Evolutionary conservation across 2,329 filamentous ascomycete species (phyloP), one percentile per base, ranked within the genome.

Genomic region (Epichloe bromicola): DNA sequence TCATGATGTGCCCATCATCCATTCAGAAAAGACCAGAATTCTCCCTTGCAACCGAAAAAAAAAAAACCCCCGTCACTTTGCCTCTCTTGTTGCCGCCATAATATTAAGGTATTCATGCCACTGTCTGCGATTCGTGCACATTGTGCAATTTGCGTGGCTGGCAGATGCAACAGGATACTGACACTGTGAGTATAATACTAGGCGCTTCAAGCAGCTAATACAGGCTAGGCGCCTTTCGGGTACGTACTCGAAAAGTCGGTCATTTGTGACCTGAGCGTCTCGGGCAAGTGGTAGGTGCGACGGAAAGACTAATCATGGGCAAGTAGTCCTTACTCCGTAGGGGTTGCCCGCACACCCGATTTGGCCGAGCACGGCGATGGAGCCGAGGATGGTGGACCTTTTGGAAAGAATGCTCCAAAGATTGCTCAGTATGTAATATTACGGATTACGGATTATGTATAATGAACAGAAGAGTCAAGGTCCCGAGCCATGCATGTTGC

Each of bases 41-140:
- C 26, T 30, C 26, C 26, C 26, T 30, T 30, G 26, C 8, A 30
- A 30, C 26, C 26, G 10, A 30, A 30, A 30, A 10, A 30, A 10
- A 30, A 26, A 7, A 26, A 30, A 30, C 0, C 1, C 49, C 38
- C 26, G 37, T 26, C 15, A 19, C 20, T 15, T 15, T n/a, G 20
- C 33, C 4, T n/a, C 36, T 47, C n/a, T 40, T 19, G 49, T 30
- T 30, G 26, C 3, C 30, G 30, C 30, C 30, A 26, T 3, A 26
- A 26, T 7, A 26, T 1, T 4, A 30, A 30, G 30, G 30, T 30
- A 11, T 30, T 30, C 30, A 30, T 30, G n/a, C 43, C 17, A 42
- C 43, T 37, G 41, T 17, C 46, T 42, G 44, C 53, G 53, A 54
- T 46, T 54, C 51, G 53, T 54, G 53, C 36, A 47, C 46, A 39